Evolutionary conservation across 176 grass and related monocot species (phyloP), one percentile per base, ranked within the genome.

Genomic region (Canna indica): DNA sequence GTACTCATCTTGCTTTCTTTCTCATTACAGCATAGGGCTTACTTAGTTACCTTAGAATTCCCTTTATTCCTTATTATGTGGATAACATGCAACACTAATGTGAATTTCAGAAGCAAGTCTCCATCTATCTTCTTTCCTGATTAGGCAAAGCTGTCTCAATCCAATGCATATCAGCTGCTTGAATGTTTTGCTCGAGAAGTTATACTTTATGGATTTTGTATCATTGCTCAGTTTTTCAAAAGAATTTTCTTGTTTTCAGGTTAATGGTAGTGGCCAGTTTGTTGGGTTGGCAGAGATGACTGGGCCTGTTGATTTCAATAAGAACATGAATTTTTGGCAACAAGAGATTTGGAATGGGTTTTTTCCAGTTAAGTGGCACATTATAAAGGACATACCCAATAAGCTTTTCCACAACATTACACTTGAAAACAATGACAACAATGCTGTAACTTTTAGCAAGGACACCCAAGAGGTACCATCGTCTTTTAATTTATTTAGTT

Each of bases 261-360:
- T 96, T 68, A 96, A 96, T 80, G 70, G 76, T 31, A 88, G 91
- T n/a, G 81, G 88, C 32, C 85, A 88, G 72, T 96, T 96, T 84
- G 81, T 96, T 69, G 91, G 91, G 56, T 84, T 96, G 83, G 91
- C 91, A 67, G 91, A 96, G 76, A 91, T 91, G 88, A 22, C 86
- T 77, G 91, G 91, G 13, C 83, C 83, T 78, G 91, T 91, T 73
- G 91, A 96, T 72, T 96, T 96, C 70, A 78, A 84, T 44, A 96
- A 91, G 72, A 80, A 69, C 65, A 82, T 96, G 81, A 85, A 91
- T 54, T 91, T 96, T 57, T 96, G 88, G 91, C 41, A 73, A 74
- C 60, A 84, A 77, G 79, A 88, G 38, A 84, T 22, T 50, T 91
- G 91, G 91, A 91, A 78, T 61, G 91, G 85, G 1, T 96, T 96